phyloP scores from a whole-genome alignment of 441 rosid species.

The Caryocar brasiliense region DNA sequence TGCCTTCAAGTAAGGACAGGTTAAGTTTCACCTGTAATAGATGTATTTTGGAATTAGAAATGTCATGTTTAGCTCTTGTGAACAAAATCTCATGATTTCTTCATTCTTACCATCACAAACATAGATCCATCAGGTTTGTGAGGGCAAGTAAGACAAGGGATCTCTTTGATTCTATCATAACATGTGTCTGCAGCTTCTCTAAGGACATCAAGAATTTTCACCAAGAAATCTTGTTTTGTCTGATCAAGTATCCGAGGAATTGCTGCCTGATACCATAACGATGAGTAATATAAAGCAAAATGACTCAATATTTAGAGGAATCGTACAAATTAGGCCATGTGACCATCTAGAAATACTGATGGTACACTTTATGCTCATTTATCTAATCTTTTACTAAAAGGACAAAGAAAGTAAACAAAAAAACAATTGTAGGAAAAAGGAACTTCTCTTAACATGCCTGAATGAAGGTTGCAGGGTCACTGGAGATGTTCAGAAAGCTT shows the following conservation, averaged over 20 bases:
- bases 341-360: too few species aligned
- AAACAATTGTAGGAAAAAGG: too few species aligned
- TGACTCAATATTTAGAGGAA: too few species aligned
- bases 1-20: slow-evolving; percentile 8
- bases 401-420: too few species aligned
- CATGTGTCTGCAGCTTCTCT: slow-evolving; percentile 42
- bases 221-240: slow-evolving; percentile 47
- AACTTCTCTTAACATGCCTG: too few species aligned
- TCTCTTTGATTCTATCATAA: slow-evolving; percentile 37
- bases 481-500: slow-evolving; percentile 15
- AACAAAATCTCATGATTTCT: too few species aligned
- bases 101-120: slow-evolving; percentile 39
- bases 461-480: slow-evolving; percentile 33
- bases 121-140: slow-evolving; percentile 48
- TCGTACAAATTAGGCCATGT: too few species aligned
- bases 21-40: slow-evolving; percentile 15
- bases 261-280: slow-evolving; percentile 78
- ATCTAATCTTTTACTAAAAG: too few species aligned
- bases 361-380: too few species aligned
- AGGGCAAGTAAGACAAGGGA: slow-evolving; percentile 49
- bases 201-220: slow-evolving; percentile 26
- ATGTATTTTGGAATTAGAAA: too few species aligned
- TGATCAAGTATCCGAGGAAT: slow-evolving; percentile 53
- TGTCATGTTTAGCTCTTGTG: too few species aligned
- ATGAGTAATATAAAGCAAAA: too few species aligned